Base-by-base conservation (phyloP, 257 asterid genomes). In the Solanum chilense region DNA sequence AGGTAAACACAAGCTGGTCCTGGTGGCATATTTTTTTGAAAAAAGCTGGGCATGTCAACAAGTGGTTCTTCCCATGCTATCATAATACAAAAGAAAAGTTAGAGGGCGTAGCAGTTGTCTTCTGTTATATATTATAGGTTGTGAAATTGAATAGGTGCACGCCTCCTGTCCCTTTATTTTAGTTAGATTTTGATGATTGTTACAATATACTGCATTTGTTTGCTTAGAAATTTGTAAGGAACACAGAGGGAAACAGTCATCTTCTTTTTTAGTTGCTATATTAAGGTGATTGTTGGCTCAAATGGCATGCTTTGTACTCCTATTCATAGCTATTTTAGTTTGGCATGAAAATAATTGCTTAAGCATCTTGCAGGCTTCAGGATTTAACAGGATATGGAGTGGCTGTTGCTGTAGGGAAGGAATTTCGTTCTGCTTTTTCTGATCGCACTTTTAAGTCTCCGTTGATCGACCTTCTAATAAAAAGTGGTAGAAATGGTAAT, bases 351-450 rank as follows among this genome's bases (percentile, higher is more conserved):
- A 42, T 74, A 37, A 74, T 39, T 37, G 31, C 52, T 74, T 39
- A 11, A 39, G 82, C 52, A 74, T 39, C 52, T 39, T 74, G 82
- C 95, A 96, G 99, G 97, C 99, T 97, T 89, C 95, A 91, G 92
- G 99, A 97, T 91, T 83, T 97, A 87, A 96, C 99, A 83, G 99
- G 99, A 85, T 97, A 97, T 83, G 99, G 99, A 71, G 99, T 97
- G 78, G 92, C 90, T 91, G 90, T 93, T 86, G 98, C 99, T 47
- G 92, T 94, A 47, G 91, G 93, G 56, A 90, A 96, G 90, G 92
- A 89, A 86, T 93, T 93, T 89, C 73, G 92, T 49, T 70, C 89
- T 37, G 90, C 98, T 44, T 97, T 97, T 91, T 92, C 94, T 71
- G 99, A 93, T 71, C 94, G 99, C 75, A 92, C 95, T 85, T 94